phyloP scores from a whole-genome alignment of 164 flowering plant species.

The Liquidambar formosana region DNA sequence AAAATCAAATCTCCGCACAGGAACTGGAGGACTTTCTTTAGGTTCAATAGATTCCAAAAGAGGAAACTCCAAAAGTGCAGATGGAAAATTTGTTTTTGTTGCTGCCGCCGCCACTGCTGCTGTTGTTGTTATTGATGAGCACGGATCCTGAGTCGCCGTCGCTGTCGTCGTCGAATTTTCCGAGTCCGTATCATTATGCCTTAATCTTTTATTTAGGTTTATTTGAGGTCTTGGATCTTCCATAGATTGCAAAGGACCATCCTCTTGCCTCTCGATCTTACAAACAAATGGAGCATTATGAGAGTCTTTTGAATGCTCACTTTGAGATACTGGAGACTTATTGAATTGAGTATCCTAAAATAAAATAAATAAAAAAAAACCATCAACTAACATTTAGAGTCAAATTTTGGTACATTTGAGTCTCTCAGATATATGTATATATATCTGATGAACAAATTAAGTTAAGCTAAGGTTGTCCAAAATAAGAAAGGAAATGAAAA shows the following conservation, averaged over 20 bases:
- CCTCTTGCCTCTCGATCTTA: constrained; percentile 37
- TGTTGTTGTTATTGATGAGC: constrained; percentile 33
- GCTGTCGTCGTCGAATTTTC: constrained; percentile 28
- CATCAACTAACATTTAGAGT: not conserved
- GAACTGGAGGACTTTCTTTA: constrained; percentile 26
- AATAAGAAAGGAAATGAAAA: no score
- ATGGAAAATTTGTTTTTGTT: constrained; percentile 10
- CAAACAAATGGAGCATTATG: constrained; percentile 19
- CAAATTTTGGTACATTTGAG: no score
- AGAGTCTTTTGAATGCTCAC: constrained; percentile 19
- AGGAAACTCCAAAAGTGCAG: constrained; percentile 6
- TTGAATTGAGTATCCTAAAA: constrained; percentile 29
- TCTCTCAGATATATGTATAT: no score
- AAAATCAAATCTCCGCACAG: constrained; percentile 23
- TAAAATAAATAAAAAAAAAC: not conserved
- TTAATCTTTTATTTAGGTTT: constrained; percentile 33
- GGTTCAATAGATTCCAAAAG: constrained; percentile 27
- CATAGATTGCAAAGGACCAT: constrained; percentile 16
- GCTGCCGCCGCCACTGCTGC: constrained; percentile 19
- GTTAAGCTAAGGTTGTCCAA: no score
- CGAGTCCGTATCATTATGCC: constrained; percentile 31
- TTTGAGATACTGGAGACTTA: constrained; percentile 9
- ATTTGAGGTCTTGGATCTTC: constrained; percentile 32
- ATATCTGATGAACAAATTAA: no score
- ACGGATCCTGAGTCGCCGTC: constrained; percentile 26